Conservation (phyloP, 441 rosid species). For the Erodium chrysanthum region DNA sequence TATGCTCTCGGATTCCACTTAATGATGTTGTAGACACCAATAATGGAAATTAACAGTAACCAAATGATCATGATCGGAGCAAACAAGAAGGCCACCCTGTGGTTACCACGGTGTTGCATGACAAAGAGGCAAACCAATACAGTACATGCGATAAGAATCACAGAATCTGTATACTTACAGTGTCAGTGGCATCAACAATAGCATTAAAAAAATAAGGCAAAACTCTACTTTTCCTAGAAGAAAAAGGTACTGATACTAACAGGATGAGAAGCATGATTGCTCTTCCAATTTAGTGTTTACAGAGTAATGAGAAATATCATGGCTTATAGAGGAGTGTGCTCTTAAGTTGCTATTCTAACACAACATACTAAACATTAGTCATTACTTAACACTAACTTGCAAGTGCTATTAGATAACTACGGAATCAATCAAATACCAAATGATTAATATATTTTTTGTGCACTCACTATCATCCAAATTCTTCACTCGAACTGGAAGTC, state of each 20-base stretch:
- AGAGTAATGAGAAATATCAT: too few species aligned
- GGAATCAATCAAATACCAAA: background rate
- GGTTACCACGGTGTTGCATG: conserved; percentile 83
- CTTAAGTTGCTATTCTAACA: background rate
- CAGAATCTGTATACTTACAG: conserved; percentile 35
- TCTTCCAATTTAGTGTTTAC: too few species aligned
- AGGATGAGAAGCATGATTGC: background rate
- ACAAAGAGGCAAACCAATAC: conserved; percentile 85
- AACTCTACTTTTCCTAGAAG: background rate
- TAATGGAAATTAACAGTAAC: conserved; percentile 51
- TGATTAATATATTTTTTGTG: background rate
- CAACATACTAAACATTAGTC: background rate
- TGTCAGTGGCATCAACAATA: background rate
- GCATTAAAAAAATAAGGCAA: background rate
- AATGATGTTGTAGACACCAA: conserved; percentile 65
- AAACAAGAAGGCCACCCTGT: conserved; percentile 73
- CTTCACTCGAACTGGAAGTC: conserved; percentile 41
- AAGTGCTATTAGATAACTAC: background rate
- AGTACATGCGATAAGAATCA: conserved; percentile 59
- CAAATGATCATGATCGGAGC: conserved; percentile 77
- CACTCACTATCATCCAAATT: conserved; percentile 46
- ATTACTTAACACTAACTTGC: background rate
- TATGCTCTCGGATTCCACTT: conserved; percentile 65
- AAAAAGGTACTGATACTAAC: background rate
- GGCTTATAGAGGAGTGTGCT: background rate